Evolutionary conservation across 225 moss, liverwort and hornwort species (phyloP), one percentile per base, ranked within the genome.

Genomic region (Physcomitrium patens): DNA sequence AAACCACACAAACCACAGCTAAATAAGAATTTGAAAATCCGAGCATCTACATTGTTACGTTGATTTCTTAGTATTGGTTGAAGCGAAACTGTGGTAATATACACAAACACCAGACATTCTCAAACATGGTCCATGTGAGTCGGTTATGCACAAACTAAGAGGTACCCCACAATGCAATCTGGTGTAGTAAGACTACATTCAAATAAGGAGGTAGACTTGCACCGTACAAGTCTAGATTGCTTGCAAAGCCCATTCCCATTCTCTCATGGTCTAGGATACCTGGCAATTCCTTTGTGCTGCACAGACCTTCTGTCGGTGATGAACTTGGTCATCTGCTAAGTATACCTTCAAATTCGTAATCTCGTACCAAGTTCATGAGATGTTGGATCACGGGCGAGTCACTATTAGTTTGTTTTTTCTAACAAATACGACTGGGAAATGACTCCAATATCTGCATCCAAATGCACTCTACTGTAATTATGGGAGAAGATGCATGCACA

Each of bases 381-480:
- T 53, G 2, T 49, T 68, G 72, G 26, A 76, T 55, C 60, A 54
- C 14, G 53, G 70, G 28, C 16, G 23, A 71, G 60, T 58, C 63
- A 67, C 51, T 70, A 42, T 44, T 48, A 60, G 68, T 65, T 67
- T 81, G 71, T 69, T 81, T 78, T 46, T 51, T 76, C 72, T 76
- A 70, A 57, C 23, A n/a, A n/a, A 18, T 49, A 65, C 60, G 69
- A 47, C 75, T 57, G 47, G 88, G 65, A 83, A 92, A 86, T 42
- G 84, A 72, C 72, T 85, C 82, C 63, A 92, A 84, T 65, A 92
- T 86, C 92, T 92, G 91, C 76, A 72, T 47, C 72, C 70, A 63
- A 75, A 65, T 13, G 41, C 56, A 14, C 27, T 20, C 8, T 60
- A 17, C 0, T 1, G 17, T 15, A 28, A 27, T 10, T 64, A 46